Conservation (phyloP, 2,329 filamentous ascomycete species). For the Sporothrix brunneoviolacea region DNA sequence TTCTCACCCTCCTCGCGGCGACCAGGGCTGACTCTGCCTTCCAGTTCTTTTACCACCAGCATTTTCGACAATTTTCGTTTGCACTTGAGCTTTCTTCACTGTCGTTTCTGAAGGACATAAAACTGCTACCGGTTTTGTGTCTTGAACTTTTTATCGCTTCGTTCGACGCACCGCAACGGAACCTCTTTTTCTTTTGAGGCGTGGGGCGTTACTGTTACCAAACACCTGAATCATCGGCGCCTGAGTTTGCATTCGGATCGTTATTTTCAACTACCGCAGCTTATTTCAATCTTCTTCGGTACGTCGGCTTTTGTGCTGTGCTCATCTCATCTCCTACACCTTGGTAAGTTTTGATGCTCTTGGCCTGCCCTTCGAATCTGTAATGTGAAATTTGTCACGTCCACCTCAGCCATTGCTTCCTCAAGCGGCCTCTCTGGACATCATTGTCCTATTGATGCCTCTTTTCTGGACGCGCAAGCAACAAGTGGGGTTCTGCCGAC, state of each 20-base stretch:
- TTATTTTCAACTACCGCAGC: neutral
- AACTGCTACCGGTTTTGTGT: neutral
- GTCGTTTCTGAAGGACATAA: neutral
- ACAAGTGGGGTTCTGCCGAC: too few relatives aligned
- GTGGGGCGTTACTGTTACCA: slow-evolving; percentile 11
- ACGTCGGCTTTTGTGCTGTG: too few relatives aligned
- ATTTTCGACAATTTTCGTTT: neutral
- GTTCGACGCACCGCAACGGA: neutral
- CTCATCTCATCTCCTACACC: too few relatives aligned
- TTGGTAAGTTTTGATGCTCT: too few relatives aligned
- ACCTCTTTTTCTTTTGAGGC: slow-evolving; percentile 7
- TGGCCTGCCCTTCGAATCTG: too few relatives aligned
- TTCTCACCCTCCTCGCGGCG: neutral
- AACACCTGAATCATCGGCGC: slow-evolving; percentile 6
- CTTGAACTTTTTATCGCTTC: neutral
- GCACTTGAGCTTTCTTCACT: neutral
- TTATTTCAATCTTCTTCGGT: neutral
- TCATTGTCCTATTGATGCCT: too few relatives aligned
- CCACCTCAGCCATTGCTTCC: too few relatives aligned
- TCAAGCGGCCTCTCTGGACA: too few relatives aligned
- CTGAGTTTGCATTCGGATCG: slow-evolving; percentile 7
- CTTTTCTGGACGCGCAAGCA: too few relatives aligned
- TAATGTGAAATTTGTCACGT: too few relatives aligned
- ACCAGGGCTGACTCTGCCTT: neutral
- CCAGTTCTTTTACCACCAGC: slow-evolving; percentile 1